Conservation (phyloP, 495 filamentous ascomycete genomes). For the Filosporella fistucella region DNA sequence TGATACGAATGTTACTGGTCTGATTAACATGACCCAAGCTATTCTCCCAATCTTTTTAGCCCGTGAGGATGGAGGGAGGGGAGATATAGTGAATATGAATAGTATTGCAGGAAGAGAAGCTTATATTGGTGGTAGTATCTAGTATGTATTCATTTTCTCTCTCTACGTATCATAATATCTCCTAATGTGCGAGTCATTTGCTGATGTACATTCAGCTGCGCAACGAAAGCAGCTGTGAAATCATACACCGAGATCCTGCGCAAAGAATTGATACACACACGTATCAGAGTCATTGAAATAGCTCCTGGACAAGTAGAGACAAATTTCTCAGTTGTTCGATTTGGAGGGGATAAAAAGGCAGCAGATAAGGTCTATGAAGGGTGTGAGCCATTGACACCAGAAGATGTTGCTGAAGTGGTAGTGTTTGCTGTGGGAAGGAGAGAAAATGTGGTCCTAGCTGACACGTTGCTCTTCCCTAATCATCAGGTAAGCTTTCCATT, state of each 20-base stretch:
- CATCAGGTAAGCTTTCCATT: neutral
- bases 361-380: neutral
- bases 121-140: neutral
- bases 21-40: neutral
- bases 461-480: neutral
- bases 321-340: neutral
- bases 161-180: too few species aligned
- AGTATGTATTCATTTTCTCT: too few species aligned
- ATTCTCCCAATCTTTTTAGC: neutral
- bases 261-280: neutral
- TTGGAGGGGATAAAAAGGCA: neutral
- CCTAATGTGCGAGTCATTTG: too few species aligned
- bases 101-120: neutral
- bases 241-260: neutral
- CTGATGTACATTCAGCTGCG: too few species aligned
- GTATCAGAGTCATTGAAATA: neutral
- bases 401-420: neutral
- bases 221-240: neutral
- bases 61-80: neutral
- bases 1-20: neutral
- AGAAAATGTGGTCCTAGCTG: neutral
- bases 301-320: constrained; percentile 1
- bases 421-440: neutral
- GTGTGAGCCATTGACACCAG: neutral
- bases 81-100: neutral